These are phyloP conservation scores for Phytophthora constricta DNA, from an alignment of 352 stramenopile genomes.

Conservation along the genomic window DNA sequence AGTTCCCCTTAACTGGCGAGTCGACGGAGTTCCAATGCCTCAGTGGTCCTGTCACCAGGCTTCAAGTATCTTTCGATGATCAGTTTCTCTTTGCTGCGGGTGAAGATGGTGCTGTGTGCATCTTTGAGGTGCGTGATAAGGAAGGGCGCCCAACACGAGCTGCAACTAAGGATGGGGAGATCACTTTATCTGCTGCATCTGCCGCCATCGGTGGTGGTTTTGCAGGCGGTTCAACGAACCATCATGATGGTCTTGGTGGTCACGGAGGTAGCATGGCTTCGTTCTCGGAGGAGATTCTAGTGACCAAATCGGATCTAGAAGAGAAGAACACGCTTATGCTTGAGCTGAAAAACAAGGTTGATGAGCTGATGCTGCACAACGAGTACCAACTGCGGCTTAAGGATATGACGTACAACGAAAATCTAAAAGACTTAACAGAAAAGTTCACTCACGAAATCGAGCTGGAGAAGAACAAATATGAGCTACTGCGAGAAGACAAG, in stretches of 20 bases:
- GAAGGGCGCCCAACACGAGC: conserved; percentile 70
- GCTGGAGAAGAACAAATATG: conserved; percentile 92
- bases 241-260: conserved; percentile 23
- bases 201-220: conserved; percentile 16
- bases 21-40: conserved; percentile 90
- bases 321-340: conserved; percentile 92
- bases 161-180: conserved; percentile 33
- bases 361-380: conserved; percentile 94
- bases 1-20: conserved; percentile 91
- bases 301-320: conserved; percentile 93
- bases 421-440: conserved; percentile 94
- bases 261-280: conserved; percentile 24
- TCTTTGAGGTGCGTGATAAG: conserved; percentile 91
- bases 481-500: conserved; percentile 91
- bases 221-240: conserved; percentile 17
- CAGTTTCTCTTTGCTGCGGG: conserved; percentile 89
- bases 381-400: conserved; percentile 95
- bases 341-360: conserved; percentile 95
- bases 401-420: conserved; percentile 96
- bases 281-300: conserved; percentile 82
- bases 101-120: conserved; percentile 86
- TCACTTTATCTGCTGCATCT: conserved; percentile 11
- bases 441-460: conserved; percentile 95
- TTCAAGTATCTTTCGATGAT: conserved; percentile 90
- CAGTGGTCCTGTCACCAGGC: conserved; percentile 74